Conservation (phyloP, 768 basidiomycete species). For the Naganishia antarctica region DNA sequence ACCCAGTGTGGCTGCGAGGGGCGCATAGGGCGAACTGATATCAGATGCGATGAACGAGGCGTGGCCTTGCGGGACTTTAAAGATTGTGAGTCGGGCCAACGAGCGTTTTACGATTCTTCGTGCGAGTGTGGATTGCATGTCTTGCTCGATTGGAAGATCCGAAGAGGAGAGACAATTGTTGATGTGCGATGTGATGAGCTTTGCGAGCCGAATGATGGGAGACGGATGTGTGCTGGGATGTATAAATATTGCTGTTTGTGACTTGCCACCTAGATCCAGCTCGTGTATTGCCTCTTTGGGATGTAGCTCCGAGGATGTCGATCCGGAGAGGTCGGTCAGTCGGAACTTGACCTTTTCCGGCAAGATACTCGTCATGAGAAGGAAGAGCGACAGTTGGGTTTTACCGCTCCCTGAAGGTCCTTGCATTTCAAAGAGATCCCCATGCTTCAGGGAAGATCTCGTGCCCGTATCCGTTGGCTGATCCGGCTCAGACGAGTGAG, state of each 20-base stretch:
- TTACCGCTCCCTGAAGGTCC: constrained; percentile 28
- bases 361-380: constrained; percentile 26
- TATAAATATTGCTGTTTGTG: neutral
- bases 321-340: neutral
- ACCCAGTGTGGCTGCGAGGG: constrained; percentile 15
- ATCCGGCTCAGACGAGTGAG: neutral
- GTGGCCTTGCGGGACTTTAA: constrained; percentile 8
- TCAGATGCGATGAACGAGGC: constrained; percentile 12
- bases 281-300: neutral
- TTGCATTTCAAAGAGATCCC: constrained; percentile 29
- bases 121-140: neutral
- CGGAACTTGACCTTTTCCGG: constrained; percentile 8
- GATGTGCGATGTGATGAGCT: constrained; percentile 10
- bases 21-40: neutral
- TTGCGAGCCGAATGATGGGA: constrained; percentile 8
- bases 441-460: constrained; percentile 23
- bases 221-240: constrained; percentile 14
- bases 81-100: constrained; percentile 13
- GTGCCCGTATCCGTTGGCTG: neutral
- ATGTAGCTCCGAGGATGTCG: neutral
- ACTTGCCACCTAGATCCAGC: constrained; percentile 5
- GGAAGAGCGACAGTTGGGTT: constrained; percentile 20
- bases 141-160: neutral
- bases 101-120: constrained; percentile 3
- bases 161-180: neutral